Conservation (phyloP, 2,329 filamentous ascomycete species). For the Xylariomycetidae sp. region DNA sequence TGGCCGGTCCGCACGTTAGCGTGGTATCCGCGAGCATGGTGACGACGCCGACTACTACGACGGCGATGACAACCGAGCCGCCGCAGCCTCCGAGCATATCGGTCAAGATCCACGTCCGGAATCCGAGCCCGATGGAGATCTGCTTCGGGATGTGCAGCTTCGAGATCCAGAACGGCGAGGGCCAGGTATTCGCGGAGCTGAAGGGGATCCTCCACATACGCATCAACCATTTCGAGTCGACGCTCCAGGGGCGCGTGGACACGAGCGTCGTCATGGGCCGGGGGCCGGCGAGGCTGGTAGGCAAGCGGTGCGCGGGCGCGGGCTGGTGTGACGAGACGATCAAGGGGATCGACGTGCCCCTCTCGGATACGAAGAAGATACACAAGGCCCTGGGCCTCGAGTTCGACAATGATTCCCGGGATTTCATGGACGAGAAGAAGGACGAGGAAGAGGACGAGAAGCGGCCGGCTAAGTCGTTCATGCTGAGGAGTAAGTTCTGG, state of each 20-base stretch:
- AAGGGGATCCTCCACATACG: conserved; percentile 21
- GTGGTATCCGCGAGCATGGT: conserved; percentile 4
- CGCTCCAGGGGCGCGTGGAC: conserved; percentile 12
- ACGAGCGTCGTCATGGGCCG: no score
- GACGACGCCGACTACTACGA: conserved; percentile 1
- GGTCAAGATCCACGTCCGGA: conserved; percentile 13
- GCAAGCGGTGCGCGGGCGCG: conserved; percentile 16
- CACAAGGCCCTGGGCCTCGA: conserved; percentile 11
- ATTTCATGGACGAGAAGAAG: conserved; percentile 3
- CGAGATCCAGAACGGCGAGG: conserved; percentile 15
- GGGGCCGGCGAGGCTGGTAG: conserved; percentile 15
- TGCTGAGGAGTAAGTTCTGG: no score
- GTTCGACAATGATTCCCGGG: no score
- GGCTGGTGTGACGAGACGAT: conserved; percentile 22
- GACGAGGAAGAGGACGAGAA: conserved; percentile 2
- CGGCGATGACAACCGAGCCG: no score
- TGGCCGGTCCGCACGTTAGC: conserved; percentile 14
- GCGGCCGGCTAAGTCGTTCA: conserved; percentile 1
- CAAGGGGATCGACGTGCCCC: conserved; percentile 19
- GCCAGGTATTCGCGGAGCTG: conserved; percentile 15
- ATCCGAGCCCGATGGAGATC: conserved; percentile 22
- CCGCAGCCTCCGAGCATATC: conserved; percentile 3
- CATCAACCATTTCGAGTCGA: conserved; percentile 13
- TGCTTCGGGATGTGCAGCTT: conserved; percentile 22
- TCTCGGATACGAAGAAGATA: conserved; percentile 9